phyloP scores from a whole-genome alignment of 2,329 filamentous ascomycete species.

The Fusarium irregulare region DNA sequence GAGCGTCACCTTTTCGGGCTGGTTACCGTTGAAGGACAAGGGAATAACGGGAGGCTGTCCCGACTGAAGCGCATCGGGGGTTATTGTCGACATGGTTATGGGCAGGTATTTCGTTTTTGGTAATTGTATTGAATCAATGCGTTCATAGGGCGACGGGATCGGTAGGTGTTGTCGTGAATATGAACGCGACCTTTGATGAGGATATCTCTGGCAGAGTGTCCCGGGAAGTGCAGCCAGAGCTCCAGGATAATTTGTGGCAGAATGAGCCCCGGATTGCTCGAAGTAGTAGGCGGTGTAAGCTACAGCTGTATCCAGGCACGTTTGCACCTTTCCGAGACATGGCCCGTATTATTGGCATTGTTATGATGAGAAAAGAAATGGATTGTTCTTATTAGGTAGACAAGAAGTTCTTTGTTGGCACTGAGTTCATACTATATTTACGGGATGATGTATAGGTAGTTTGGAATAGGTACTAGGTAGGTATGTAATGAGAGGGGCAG shows the following conservation, averaged over 20 bases:
- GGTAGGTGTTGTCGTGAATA: neutral
- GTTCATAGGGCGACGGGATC: neutral
- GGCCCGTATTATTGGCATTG: neutral
- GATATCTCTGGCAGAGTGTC: slow-evolving; percentile 17
- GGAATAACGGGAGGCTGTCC: slow-evolving; percentile 82
- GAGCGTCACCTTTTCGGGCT: slow-evolving; percentile 88
- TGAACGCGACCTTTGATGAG: slow-evolving; percentile 9
- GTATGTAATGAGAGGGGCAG: neutral
- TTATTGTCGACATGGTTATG: slow-evolving; percentile 81
- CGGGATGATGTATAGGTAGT: neutral
- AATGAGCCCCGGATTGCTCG: slow-evolving; percentile 5
- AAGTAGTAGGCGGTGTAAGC: slow-evolving; percentile 26
- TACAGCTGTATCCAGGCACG: neutral
- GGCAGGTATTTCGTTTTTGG: neutral
- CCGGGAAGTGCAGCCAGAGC: slow-evolving; percentile 21
- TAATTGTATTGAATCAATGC: neutral
- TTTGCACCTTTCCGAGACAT: neutral
- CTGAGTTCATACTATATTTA: neutral
- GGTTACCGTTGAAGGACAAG: slow-evolving; percentile 86
- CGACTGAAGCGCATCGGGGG: slow-evolving; percentile 79
- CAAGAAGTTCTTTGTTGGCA: neutral
- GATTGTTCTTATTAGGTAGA: neutral
- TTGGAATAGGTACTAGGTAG: neutral
- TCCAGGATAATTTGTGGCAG: slow-evolving; percentile 32
- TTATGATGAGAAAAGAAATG: too few species aligned